phyloP scores from a whole-genome alignment of 306 rosid genomes.

The Carpinus viminea region DNA sequence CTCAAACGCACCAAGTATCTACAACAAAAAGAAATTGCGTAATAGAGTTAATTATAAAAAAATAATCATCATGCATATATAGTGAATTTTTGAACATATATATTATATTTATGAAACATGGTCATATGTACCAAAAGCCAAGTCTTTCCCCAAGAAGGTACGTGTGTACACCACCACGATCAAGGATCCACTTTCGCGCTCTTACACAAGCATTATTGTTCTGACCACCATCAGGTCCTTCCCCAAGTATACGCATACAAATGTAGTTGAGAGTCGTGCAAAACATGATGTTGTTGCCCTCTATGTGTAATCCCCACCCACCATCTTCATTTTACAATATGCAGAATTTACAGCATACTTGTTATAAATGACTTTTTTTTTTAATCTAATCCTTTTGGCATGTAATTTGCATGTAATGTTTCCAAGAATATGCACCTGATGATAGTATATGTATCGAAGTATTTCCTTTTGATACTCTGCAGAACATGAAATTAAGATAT shows the following conservation, averaged over 20 bases:
- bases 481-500: constrained; percentile 48
- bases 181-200: constrained; percentile 18
- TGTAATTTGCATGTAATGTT: too few species aligned
- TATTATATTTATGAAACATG: not conserved
- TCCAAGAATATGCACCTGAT: constrained; percentile 6
- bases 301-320: constrained; percentile 9
- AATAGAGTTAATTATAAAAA: too few species aligned
- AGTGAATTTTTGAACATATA: too few species aligned
- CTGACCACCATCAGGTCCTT: not conserved
- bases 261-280: constrained; percentile 6
- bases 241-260: constrained; percentile 19
- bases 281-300: constrained; percentile 12
- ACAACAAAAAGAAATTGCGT: not conserved
- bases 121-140: constrained; percentile 12
- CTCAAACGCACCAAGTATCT: constrained; percentile 29
- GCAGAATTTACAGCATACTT: not conserved
- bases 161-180: constrained; percentile 17
- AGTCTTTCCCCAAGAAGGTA: constrained; percentile 18
- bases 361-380: too few species aligned
- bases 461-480: constrained; percentile 54
- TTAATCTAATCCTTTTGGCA: too few species aligned
- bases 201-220: constrained; percentile 6
- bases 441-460: constrained; percentile 37
- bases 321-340: constrained; percentile 24
- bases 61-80: not conserved